phyloP scores from a whole-genome alignment of 2,329 filamentous ascomycete species.

The Botrytis deweyae region DNA sequence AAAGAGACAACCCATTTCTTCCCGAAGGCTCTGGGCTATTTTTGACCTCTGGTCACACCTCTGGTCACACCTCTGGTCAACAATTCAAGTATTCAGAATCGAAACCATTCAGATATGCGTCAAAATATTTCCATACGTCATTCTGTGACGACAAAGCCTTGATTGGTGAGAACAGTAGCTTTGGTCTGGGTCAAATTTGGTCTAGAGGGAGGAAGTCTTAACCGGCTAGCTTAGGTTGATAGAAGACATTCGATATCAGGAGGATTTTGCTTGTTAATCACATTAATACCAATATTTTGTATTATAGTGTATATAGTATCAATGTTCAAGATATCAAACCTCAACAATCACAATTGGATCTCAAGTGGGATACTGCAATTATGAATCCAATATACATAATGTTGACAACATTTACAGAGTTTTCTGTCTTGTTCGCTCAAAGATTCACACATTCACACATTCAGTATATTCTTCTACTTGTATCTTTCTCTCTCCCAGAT shows the following conservation, averaged over 20 bases:
- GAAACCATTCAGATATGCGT: neutral
- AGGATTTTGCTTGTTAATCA: neutral
- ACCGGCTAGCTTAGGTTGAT: neutral
- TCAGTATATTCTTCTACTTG: neutral
- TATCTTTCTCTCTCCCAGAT: no score
- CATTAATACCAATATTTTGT: neutral
- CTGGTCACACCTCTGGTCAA: neutral
- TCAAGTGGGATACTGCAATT: neutral
- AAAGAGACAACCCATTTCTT: neutral
- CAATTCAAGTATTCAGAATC: neutral
- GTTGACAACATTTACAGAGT: neutral
- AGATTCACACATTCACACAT: slow-evolving; percentile 8
- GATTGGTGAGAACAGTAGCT: neutral
- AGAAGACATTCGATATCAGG: neutral
- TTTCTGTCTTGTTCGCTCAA: neutral
- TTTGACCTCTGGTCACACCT: neutral
- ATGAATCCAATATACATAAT: neutral
- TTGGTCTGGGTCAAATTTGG: neutral
- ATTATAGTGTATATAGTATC: neutral
- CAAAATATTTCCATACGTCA: neutral
- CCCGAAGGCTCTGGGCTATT: neutral
- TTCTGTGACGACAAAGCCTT: neutral
- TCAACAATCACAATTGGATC: slow-evolving; percentile 8
- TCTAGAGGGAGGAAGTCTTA: neutral
- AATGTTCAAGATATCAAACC: neutral